Evolutionary conservation across 2,329 filamentous ascomycete genomes (phyloP).

Genomic region (Alternaria rosae): DNA sequence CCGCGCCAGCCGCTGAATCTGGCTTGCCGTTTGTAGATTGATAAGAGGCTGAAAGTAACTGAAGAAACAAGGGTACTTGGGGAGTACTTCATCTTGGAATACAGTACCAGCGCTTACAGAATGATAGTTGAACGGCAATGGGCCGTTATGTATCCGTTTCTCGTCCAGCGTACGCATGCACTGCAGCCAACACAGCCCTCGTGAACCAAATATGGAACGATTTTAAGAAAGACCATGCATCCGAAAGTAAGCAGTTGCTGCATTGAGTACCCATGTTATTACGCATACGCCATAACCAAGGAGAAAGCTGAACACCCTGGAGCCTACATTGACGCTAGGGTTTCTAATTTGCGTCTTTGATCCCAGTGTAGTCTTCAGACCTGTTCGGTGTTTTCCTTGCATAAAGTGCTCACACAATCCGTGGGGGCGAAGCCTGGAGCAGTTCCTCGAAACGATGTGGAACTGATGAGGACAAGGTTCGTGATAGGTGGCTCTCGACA

Average conservation of each 20-base stretch:
- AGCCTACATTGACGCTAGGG: too few relatives aligned
- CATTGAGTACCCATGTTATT: neutral
- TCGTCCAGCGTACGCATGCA: rapidly evolving
- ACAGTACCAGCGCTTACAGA: too few relatives aligned
- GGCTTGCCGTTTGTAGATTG: neutral
- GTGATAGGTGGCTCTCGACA: neutral
- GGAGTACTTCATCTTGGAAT: neutral
- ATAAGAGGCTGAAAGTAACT: neutral
- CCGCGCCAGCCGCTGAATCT: neutral
- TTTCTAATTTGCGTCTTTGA: too few relatives aligned
- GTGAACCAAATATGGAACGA: neutral
- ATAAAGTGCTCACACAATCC: too few relatives aligned
- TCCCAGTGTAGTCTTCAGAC: too few relatives aligned
- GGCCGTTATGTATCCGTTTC: neutral
- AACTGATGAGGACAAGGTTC: rapidly evolving
- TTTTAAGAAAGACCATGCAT: neutral
- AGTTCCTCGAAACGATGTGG: rapidly evolving
- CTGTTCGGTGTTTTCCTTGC: too few relatives aligned
- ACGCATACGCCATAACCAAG: too few relatives aligned
- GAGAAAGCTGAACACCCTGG: too few relatives aligned
- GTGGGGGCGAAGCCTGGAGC: neutral
- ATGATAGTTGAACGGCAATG: too few relatives aligned
- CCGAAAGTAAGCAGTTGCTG: rapidly evolving
- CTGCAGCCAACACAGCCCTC: neutral
- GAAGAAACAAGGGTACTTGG: neutral